These are phyloP conservation scores for Thinopyrum elongatum DNA, from an alignment of 176 grass and related monocot genomes.

Conservation along the genomic window DNA sequence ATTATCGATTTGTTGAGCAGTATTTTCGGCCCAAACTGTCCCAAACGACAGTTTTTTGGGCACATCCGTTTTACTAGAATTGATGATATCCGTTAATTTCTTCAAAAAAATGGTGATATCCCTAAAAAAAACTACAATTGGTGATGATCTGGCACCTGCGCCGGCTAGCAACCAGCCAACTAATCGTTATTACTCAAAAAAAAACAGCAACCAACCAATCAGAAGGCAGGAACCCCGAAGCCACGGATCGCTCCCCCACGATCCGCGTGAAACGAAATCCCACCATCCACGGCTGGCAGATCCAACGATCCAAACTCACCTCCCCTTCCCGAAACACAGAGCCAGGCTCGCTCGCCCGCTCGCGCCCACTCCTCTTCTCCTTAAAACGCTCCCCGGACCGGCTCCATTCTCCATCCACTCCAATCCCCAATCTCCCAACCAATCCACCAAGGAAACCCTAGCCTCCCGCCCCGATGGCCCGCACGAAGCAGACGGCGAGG, in stretches of 20 bases:
- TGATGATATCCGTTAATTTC: no score
- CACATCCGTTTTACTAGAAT: no score
- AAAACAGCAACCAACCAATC: not conserved
- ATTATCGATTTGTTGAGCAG: no score
- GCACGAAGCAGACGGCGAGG: constrained; percentile 68
- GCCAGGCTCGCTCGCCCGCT: not conserved
- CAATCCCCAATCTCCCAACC: not conserved
- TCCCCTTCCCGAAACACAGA: not conserved
- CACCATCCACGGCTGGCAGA: not conserved
- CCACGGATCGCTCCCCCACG: not conserved
- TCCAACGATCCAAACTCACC: not conserved
- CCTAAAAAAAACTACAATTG: no score
- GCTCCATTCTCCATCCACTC: not conserved
- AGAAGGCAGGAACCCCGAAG: not conserved
- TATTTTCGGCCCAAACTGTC: no score
- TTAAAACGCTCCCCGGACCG: not conserved
- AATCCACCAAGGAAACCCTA: not conserved
- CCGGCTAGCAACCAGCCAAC: no score
- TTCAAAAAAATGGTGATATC: no score
- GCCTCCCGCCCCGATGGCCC: constrained; percentile 33
- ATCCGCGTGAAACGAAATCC: not conserved
- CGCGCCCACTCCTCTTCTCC: not conserved
- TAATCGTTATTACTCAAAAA: no score
- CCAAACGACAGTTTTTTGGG: no score
- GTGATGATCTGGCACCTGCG: no score